phyloP scores from a whole-genome alignment of 257 asterid genomes.

The Solanum verrucosum region DNA sequence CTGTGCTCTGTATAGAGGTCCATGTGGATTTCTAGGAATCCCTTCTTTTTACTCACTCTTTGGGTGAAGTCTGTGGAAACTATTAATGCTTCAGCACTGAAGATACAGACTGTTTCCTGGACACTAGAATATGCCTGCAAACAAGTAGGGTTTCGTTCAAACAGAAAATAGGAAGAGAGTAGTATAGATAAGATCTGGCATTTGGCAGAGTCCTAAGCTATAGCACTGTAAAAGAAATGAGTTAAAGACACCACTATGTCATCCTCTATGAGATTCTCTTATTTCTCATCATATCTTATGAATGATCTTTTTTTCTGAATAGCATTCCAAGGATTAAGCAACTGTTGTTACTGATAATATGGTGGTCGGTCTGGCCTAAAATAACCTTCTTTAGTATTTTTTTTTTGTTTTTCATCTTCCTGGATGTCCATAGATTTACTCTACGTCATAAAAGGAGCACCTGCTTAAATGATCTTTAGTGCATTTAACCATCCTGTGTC shows the following conservation, averaged over 20 bases:
- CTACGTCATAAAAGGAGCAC: neutral
- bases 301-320: neutral
- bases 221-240: neutral
- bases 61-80: neutral
- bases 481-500: neutral
- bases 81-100: neutral
- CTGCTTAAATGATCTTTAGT: neutral
- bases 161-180: neutral
- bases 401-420: neutral
- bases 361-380: neutral
- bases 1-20: neutral
- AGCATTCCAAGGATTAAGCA: neutral
- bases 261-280: neutral
- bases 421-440: neutral
- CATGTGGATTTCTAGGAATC: neutral
- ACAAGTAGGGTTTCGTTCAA: neutral
- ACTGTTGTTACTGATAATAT: neutral
- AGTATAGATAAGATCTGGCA: neutral
- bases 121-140: neutral
- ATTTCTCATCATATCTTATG: neutral
- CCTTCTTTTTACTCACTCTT: neutral
- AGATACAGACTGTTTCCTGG: neutral
- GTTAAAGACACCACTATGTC: neutral
- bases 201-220: neutral
- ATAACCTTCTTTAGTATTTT: neutral